Evolutionary conservation across 148 eudicot species (phyloP), one percentile per base, ranked within the genome.

Genomic region (Silene latifolia): DNA sequence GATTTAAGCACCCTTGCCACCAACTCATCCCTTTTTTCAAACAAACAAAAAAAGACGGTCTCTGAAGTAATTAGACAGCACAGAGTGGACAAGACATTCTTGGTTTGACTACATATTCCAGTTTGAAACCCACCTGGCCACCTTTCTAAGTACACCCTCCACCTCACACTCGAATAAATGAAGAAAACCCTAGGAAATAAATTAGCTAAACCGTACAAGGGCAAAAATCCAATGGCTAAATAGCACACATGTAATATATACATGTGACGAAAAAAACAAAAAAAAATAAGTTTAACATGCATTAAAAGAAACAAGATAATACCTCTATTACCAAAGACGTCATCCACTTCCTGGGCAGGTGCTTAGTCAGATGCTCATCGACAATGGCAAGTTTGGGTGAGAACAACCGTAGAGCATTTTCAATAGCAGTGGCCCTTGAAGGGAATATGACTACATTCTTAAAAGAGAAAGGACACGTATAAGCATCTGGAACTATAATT

Each of bases 341-440:
- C 79, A 95, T 81, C 98, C 98, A 95, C 54, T 92, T 84, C 86
- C 79, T 87, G 21, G 98, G 98, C 56, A 95, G 85, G 80, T 92
- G 74, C 63, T 82, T 75, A 23, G 92, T 86, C 83, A 95, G 78
- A 78, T 89, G 92, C 83, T 95, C 98, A 77, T 92, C 97, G 69
- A 95, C 92, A 82, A 95, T 92, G 71, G 98, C 98, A 77, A 95
- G 97, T n/a, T 83, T 85, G 0, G 98, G 98, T 11, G 93, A 87
- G 82, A 95, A 87, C 80, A 95, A 69, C 23, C 97, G 90, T 57
- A 95, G 79, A 78, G 89, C 85, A 84, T 91, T 90, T 79, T 92
- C 98, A 63, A 95, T 95, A 3, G 97, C 97, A 76, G 86, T 91
- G 74, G 87, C 86, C 83, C 98, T 95, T 76, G 98, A 95, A 84